Evolutionary conservation across 148 eudicot species (phyloP).

Genomic region (Drosera capensis): DNA sequence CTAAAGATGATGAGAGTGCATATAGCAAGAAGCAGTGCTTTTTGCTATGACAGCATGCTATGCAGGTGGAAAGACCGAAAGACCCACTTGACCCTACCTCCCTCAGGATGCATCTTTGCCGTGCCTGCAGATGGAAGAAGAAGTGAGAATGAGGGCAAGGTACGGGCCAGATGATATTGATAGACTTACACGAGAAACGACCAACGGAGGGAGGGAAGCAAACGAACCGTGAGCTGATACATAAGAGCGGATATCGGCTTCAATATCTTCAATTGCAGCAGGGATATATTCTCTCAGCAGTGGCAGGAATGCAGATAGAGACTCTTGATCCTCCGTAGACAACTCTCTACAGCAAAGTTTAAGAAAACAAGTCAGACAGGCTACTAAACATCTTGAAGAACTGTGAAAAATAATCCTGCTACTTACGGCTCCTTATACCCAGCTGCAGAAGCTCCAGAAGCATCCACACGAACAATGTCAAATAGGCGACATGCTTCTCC

Average conservation of each 20-base stretch:
- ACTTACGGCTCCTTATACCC: slow-evolving; percentile 40
- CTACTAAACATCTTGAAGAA: slow-evolving; percentile 3
- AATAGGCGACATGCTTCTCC: slow-evolving; percentile 61
- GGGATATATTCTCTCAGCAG: slow-evolving; percentile 68
- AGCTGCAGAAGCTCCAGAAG: slow-evolving; percentile 21
- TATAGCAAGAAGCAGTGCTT: no score
- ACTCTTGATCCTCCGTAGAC: slow-evolving; percentile 53
- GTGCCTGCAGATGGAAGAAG: no score
- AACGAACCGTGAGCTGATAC: slow-evolving; percentile 29
- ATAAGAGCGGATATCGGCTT: slow-evolving; percentile 41
- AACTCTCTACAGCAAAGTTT: slow-evolving; percentile 47
- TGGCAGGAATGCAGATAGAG: slow-evolving; percentile 61
- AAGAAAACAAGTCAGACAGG: slow-evolving; percentile 6
- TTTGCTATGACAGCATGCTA: no score
- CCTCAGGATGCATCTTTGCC: no score
- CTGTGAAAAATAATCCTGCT: slow-evolving; percentile 1
- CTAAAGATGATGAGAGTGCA: no score
- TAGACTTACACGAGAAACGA: no score
- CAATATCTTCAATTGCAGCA: slow-evolving; percentile 69
- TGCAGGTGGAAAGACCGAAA: no score
- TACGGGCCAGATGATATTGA: no score
- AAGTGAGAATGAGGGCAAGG: no score
- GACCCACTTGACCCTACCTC: no score
- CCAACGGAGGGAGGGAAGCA: no score
- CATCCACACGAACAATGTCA: slow-evolving; percentile 81